These are phyloP conservation scores for Phascolomyces articulosus DNA, from an alignment of 371 early-diverging fungal species.

Conservation along the genomic window DNA sequence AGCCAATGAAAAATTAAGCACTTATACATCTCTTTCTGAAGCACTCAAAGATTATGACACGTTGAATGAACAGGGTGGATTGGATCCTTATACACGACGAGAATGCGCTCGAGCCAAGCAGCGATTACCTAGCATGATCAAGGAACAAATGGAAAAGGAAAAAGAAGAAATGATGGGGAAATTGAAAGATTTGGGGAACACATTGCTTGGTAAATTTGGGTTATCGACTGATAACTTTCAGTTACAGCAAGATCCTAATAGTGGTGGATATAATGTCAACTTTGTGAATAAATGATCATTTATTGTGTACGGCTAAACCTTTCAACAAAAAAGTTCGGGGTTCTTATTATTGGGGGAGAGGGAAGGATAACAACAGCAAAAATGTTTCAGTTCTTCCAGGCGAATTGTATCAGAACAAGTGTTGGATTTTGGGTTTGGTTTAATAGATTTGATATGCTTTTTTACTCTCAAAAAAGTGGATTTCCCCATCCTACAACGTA, in stretches of 20 bases:
- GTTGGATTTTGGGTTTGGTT: neutral
- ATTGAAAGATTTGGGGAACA: conserved; percentile 76
- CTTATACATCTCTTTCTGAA: conserved; percentile 52
- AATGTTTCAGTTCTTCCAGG: neutral
- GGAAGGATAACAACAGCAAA: neutral
- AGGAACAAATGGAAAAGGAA: conserved; percentile 62
- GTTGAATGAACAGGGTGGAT: conserved; percentile 30
- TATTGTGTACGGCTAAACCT: neutral
- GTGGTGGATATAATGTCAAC: conserved; percentile 68
- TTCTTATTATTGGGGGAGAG: neutral
- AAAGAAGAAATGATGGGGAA: conserved; percentile 79
- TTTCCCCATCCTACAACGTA: no score
- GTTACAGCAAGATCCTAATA: conserved; percentile 60
- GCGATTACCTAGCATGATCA: conserved; percentile 46
- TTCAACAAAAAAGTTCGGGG: neutral
- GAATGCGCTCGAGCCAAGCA: conserved; percentile 40
- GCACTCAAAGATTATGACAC: conserved; percentile 61
- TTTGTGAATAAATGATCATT: conserved; percentile 55
- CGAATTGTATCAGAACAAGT: neutral
- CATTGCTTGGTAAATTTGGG: conserved; percentile 75
- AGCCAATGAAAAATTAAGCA: conserved; percentile 67
- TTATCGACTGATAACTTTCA: conserved; percentile 76
- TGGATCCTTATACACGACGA: conserved; percentile 37
- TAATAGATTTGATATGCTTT: no score
- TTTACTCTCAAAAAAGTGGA: no score